Base-by-base conservation (phyloP, 2,329 filamentous ascomycete genomes). In the Pseudocercospora pini-densiflorae region DNA sequence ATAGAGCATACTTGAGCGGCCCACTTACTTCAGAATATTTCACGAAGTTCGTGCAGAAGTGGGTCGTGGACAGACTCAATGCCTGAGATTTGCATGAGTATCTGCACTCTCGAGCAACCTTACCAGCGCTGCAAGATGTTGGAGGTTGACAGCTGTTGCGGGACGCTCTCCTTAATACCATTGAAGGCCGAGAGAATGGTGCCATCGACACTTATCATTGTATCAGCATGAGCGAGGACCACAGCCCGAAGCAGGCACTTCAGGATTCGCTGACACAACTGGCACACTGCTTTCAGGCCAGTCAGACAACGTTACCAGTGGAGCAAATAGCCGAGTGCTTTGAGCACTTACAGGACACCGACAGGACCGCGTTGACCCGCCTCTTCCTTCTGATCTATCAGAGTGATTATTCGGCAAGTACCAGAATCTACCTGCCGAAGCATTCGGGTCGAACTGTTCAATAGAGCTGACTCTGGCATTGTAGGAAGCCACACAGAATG, bases 11-110 rank as follows among this genome's bases (percentile, higher is more conserved):
- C 29, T 31, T 31, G 29, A 31, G 29, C 29, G 40, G 36, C 59
- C 59, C 59, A 61, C 59, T 51, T 61, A 23, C 24, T 24, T 16
- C 14, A n/a, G 59, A 61, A 24, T 61, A 27, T 61, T 10, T 61
- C 59, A 47, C 27, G n/a, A 24, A 49, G 9, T 61, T 61, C 59
- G 59, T 61, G 59, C 59, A 49, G 59, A 51, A 61, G 59, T 59
- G 57, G 57, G 57, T 21, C 29, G 7, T 27, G 19, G 31, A 43
- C 29, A 7, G 14, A 16, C 14, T 8, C 40, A 16, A 16, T 6
- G 40, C 19, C 19, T 45, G 14, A 10, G 40, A 16, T 16, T 16
- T 19, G 40, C 40, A 45, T 45, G 40, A 19, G 14, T 16, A 45
- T 45, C 40, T 45, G 40, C 19, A 45, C n/a, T 45, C 5, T 9